Evolutionary conservation across 73 alveolate species (phyloP).

Genomic region (Paramecium caudatum): DNA sequence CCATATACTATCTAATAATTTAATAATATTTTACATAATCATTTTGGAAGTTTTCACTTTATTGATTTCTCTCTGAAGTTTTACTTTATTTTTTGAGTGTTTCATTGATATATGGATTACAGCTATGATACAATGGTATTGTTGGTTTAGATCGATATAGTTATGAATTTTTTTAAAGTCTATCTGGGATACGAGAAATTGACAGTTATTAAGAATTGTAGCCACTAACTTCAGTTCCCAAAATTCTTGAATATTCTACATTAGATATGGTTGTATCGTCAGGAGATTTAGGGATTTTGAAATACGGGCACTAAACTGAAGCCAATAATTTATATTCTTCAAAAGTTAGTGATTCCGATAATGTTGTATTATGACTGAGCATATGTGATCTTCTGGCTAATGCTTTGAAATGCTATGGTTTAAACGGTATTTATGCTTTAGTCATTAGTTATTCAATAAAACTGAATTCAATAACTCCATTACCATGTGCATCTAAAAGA

Average conservation of each 20-base stretch:
- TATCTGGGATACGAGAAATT: constrained; percentile 22
- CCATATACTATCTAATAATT: not conserved
- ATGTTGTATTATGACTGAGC: not conserved
- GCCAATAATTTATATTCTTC: constrained; percentile 27
- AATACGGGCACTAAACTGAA: not conserved
- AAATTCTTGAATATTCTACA: not conserved
- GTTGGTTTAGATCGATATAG: not conserved
- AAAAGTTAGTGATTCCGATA: not conserved
- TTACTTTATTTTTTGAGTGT: not conserved
- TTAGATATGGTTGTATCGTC: not conserved
- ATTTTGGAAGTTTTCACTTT: not conserved
- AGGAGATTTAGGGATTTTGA: constrained; percentile 1
- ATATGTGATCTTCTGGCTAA: constrained; percentile 2
- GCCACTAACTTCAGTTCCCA: not conserved
- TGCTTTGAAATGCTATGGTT: not conserved
- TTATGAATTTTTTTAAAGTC: not conserved
- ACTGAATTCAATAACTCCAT: not conserved
- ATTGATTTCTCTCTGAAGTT: not conserved
- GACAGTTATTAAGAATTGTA: not conserved
- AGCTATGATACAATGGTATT: not conserved
- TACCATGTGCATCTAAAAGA: not conserved
- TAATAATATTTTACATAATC: not conserved
- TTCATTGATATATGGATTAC: not conserved
- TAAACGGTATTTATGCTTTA: constrained; percentile 30
- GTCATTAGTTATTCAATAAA: constrained; percentile 41